Conservation (phyloP, 306 rosid genomes). For the Sechiopsis laciniata region DNA sequence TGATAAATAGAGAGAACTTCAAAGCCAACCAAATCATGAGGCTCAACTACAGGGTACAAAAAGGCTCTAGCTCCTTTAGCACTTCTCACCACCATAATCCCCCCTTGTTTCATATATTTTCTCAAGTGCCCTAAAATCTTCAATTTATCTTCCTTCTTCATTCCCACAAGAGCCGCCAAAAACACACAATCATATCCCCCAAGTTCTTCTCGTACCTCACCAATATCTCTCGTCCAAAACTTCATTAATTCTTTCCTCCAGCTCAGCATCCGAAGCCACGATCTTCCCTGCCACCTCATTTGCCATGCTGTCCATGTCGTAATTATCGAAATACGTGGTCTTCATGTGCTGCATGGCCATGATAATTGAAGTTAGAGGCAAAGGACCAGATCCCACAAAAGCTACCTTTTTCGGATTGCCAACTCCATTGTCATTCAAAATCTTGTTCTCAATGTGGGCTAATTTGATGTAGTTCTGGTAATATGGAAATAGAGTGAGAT, state of each 20-base stretch:
- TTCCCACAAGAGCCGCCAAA: conserved; percentile 72
- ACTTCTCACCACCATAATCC: conserved; percentile 56
- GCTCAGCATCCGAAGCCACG: conserved; percentile 39
- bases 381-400: conserved; percentile 76
- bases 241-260: conserved; percentile 62
- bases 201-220: conserved; percentile 47
- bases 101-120: conserved; percentile 60
- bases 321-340: conserved; percentile 54
- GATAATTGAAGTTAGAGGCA: conserved; percentile 64
- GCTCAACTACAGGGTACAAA: conserved; percentile 61
- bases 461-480: conserved; percentile 57
- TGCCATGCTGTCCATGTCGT: conserved; percentile 50
- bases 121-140: conserved; percentile 46
- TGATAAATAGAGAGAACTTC: conserved; percentile 55
- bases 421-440: conserved; percentile 42
- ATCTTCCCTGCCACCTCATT: conserved; percentile 47
- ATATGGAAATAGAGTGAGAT: conserved; percentile 57
- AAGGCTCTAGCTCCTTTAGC: conserved; percentile 71
- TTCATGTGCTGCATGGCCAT: conserved; percentile 62
- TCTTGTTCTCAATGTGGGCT: conserved; percentile 43
- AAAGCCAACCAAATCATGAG: conserved; percentile 41
- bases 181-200: conserved; percentile 57
- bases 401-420: conserved; percentile 46
- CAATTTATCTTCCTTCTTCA: conserved; percentile 43
- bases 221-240: conserved; percentile 47